Evolutionary conservation across 1,284 basidiomycete species (phyloP).

Genomic region (Ganoderma resinaceum): DNA sequence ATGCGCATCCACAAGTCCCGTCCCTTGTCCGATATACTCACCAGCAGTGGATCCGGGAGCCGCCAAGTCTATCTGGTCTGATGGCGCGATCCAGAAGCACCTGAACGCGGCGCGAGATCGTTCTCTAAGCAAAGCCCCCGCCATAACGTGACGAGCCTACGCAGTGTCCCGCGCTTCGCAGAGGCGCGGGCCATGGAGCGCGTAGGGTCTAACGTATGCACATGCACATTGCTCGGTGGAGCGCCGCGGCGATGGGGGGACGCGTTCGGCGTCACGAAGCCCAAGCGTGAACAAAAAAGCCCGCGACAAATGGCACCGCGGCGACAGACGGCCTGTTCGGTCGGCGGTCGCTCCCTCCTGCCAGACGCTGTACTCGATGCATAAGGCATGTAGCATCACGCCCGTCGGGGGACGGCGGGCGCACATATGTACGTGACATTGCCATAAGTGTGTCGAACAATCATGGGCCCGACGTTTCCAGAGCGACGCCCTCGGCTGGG

Average conservation of each 20-base stretch:
- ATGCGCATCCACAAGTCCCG: neutral
- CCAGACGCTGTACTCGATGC: neutral
- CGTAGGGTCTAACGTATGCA: neutral
- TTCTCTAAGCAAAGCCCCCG: neutral
- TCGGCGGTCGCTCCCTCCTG: neutral
- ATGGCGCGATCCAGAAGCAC: slow-evolving; percentile 1
- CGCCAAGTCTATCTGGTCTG: neutral
- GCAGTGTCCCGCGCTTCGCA: neutral
- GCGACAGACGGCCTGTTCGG: neutral
- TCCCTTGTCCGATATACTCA: neutral
- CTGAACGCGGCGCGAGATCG: neutral
- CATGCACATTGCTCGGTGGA: neutral
- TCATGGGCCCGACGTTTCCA: neutral
- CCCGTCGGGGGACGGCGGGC: neutral
- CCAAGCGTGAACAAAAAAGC: neutral
- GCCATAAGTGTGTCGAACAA: neutral
- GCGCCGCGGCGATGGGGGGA: neutral
- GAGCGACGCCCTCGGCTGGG: neutral
- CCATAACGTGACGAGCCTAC: neutral
- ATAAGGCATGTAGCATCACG: neutral
- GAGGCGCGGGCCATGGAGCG: neutral
- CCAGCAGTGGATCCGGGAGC: neutral
- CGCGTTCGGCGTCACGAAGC: neutral
- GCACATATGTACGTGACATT: neutral
- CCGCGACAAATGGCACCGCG: neutral